phyloP scores from a whole-genome alignment of 2,329 filamentous ascomycete species.

The Fusarium agapanthi region DNA sequence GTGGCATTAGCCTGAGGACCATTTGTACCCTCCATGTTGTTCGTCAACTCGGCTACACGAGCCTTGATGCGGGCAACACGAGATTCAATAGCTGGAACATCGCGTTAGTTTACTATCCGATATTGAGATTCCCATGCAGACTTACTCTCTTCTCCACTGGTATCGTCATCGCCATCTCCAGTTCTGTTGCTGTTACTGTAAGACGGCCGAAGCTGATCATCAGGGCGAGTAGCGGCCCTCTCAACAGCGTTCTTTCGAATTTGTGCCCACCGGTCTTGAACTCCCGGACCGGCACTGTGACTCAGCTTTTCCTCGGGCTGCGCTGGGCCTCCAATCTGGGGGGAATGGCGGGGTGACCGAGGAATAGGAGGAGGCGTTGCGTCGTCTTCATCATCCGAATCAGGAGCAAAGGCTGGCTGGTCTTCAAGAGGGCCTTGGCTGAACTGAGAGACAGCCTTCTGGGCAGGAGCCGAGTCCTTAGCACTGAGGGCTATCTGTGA shows the following conservation, averaged over 20 bases:
- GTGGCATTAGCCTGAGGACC: constrained; percentile 45
- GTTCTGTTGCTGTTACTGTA: constrained; percentile 66
- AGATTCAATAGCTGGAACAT: constrained; percentile 83
- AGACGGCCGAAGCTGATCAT: constrained; percentile 68
- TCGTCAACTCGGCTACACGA: constrained; percentile 91
- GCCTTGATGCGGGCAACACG: constrained; percentile 98
- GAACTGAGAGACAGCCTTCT: constrained; percentile 66
- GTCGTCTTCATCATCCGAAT: constrained; percentile 59
- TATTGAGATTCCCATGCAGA: constrained; percentile 39
- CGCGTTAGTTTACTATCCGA: constrained; percentile 31
- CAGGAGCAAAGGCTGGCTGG: constrained; percentile 83
- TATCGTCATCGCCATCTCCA: constrained; percentile 79
- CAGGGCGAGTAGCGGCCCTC: constrained; percentile 71
- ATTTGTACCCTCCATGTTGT: constrained; percentile 73
- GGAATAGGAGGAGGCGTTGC: constrained; percentile 64
- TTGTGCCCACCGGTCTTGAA: constrained; percentile 89
- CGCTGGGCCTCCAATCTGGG: constrained; percentile 39
- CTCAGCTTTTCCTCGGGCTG: constrained; percentile 47
- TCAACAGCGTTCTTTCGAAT: constrained; percentile 95
- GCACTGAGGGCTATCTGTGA: constrained; percentile 25
- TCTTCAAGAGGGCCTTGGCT: constrained; percentile 89
- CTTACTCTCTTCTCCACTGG: constrained; percentile 95
- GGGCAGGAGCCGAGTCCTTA: constrained; percentile 22
- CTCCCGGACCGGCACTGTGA: constrained; percentile 46
- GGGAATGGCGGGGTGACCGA: constrained; percentile 48